Conservation (phyloP, 352 stramenopile genomes). For the Pythium myriotylum region DNA sequence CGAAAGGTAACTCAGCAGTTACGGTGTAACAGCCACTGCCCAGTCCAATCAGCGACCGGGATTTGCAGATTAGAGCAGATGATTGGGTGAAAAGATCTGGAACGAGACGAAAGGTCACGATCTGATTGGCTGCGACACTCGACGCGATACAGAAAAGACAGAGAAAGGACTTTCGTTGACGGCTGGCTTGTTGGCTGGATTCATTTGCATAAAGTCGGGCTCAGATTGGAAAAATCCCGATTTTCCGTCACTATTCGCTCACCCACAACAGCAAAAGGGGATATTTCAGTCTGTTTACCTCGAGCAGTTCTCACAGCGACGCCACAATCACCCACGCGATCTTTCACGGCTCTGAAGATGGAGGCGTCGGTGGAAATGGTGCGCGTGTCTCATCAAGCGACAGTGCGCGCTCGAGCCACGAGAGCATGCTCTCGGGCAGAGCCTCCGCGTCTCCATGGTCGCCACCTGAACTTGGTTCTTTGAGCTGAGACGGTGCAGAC, state of each 20-base stretch:
- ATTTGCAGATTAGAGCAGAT: neutral
- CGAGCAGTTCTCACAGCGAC: too few relatives aligned
- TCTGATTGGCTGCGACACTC: slow-evolving; percentile 24
- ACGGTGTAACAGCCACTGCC: slow-evolving; percentile 1
- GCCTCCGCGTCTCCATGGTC: neutral
- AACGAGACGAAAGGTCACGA: neutral
- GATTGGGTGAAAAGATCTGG: slow-evolving; percentile 13
- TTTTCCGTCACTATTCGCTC: too few relatives aligned
- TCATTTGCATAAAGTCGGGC: neutral
- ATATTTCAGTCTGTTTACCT: too few relatives aligned
- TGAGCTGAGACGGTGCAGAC: slow-evolving; percentile 10
- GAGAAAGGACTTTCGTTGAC: slow-evolving; percentile 11
- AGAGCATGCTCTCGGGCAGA: slow-evolving; percentile 25
- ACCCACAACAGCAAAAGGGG: too few relatives aligned
- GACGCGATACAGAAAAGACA: slow-evolving; percentile 15
- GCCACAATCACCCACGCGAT: too few relatives aligned
- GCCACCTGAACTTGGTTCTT: neutral
- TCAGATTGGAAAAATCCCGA: too few relatives aligned
- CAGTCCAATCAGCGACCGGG: slow-evolving; percentile 10
- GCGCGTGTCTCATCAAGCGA: slow-evolving; percentile 23
- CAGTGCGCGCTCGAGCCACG: slow-evolving; percentile 27
- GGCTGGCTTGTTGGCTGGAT: neutral
- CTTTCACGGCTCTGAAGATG: neutral
- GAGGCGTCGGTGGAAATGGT: neutral
- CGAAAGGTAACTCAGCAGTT: slow-evolving; percentile 24